Evolutionary conservation across 352 stramenopile genomes (phyloP), one percentile per base, ranked within the genome.

Genomic region (Phytophthora palmivora): DNA sequence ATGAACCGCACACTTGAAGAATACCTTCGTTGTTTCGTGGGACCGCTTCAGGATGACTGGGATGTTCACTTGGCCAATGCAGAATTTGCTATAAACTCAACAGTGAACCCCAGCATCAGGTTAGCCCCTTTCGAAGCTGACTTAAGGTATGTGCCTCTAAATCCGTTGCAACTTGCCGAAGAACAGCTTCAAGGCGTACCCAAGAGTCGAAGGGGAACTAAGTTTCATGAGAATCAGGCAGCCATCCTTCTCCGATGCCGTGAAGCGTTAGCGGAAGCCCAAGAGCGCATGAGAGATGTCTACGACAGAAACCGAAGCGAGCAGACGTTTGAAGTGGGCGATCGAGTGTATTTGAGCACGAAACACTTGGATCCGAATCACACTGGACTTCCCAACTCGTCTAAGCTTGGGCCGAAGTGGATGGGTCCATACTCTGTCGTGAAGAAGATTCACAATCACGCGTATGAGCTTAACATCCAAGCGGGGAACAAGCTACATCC

Each of bases 401-500:
- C 4, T 2, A 39, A 39, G 34, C 7, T 39, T 18, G 34, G 34
- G 2, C 34, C 15, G 2, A 39, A 39, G 11, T 39, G 34, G 34
- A 39, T 39, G 2, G 34, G 34, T 6, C 6, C 34, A 6, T 39
- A 39, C 14, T 18, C 6, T 2, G 11, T 39, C 15, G 11, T 39
- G 2, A 3, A 12, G 1, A 39, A 39, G 34, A 6, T 39, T 2
- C 34, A 39, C 34, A 39, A 39, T 6, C 15, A 16, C 6, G 34
- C 34, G 18, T 66, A 66, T 24, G 30, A 58, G 16, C 21, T 66
- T 0, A 66, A 66, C 38, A 57, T 57, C 14, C 55, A 45, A 34
- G 9, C 44, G 4, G 49, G 49, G 1, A 47, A 48, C 16, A 47
- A 47, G 16, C 46, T 52, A 8, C 48, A 66, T 36, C 26, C 38